Base-by-base conservation (phyloP, 352 stramenopile species). In the Thalassiosira oceanica region DNA sequence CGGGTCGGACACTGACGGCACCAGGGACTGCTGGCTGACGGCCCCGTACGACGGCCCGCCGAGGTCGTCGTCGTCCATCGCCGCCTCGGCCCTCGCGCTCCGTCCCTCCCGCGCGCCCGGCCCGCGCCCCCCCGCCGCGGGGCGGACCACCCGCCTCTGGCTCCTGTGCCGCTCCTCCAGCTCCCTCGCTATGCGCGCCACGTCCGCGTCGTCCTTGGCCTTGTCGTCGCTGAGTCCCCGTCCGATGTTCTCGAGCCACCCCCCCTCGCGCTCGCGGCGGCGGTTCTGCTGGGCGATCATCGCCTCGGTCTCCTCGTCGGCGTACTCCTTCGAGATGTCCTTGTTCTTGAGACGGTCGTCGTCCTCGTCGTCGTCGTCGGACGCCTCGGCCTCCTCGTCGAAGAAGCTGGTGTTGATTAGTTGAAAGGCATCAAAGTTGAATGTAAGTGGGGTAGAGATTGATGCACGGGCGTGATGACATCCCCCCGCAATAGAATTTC, bases 201-300 rank as follows among this genome's bases (percentile, higher is more conserved):
- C 58, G 29, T 16, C 21, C 5, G 7, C 37, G 13, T 46, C 37
- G n/a, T 46, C 37, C 31, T 54, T 61, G 29, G 23, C 26, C 28
- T 29, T 55, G 23, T 26, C 62, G 23, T 87, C 74, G 46, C 69
- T 55, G 24, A 16, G 20, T 2, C 72, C 48, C 2, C 69, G n/a
- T 6, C 48, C 58, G 20, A 78, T 42, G 20, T 54, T 50, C 20
- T 63, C 58, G 5, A 80, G 51, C 69, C 60, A 75, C n/a, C 51
- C 53, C 10, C 78, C 79, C 10, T 63, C 71, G 55, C 83, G 66
- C n/a, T 86, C 58, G 53, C 86, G 68, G 61, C 86, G 71, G 16
- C 83, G 61, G 80, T 92, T 80, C 61, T 92, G 86, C 45, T 86
- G 74, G 27, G 66, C 50, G 42, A 92, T 92, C 11, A 92, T 62